These are phyloP conservation scores for Suhomyces xylopsoci DNA, from an alignment of 805 yeast species.

Conservation along the genomic window DNA sequence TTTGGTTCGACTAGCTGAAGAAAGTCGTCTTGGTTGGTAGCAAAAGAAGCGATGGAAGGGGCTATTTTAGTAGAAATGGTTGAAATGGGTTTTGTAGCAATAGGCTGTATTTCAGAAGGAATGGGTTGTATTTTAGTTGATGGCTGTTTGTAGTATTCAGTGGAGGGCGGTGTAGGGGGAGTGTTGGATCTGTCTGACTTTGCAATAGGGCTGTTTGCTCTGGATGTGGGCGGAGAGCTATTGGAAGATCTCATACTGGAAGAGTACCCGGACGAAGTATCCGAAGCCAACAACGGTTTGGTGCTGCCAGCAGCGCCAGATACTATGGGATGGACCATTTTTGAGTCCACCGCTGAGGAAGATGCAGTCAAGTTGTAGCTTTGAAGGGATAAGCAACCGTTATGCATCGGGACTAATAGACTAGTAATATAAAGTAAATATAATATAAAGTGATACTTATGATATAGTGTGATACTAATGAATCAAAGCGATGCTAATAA, in stretches of 20 bases:
- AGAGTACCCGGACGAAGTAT: conserved; percentile 4
- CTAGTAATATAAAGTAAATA: no score
- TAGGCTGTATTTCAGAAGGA: neutral
- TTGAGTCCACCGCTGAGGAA: neutral
- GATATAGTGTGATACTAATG: no score
- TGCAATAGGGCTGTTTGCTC: conserved; percentile 5
- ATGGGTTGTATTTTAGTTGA: neutral
- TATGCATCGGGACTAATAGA: no score
- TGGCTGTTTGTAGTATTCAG: neutral
- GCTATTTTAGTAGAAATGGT: neutral
- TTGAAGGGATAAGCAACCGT: no score
- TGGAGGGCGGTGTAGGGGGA: conserved; percentile 6
- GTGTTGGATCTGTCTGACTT: conserved; percentile 4
- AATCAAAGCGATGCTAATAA: no score
- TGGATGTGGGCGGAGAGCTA: conserved; percentile 4
- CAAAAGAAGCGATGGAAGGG: no score
- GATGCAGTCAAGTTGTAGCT: neutral
- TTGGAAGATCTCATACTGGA: conserved; percentile 3
- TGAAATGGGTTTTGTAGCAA: neutral
- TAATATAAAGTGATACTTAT: no score
- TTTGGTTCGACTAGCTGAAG: conserved; percentile 35
- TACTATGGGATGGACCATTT: neutral
- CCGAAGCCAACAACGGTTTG: neutral
- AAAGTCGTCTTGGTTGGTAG: conserved; percentile 9
- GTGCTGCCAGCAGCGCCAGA: neutral